Conservation (phyloP, 2,329 filamentous ascomycete species). For the Aspergillus quadricinctus region DNA sequence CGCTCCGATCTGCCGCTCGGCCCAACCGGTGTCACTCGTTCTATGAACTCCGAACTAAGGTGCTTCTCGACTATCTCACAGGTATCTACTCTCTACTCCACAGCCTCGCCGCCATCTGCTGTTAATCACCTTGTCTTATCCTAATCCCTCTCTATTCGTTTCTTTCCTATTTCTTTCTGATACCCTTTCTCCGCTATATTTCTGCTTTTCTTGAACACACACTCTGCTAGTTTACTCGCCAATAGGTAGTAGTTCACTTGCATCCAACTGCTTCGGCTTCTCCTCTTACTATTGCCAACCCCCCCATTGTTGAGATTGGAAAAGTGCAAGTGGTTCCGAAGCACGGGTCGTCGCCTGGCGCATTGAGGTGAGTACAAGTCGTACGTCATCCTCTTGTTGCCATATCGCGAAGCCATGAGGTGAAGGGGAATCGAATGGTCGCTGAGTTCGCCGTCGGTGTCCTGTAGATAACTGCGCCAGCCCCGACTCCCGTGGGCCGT, state of each 20-base stretch:
- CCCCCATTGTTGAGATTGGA: not conserved
- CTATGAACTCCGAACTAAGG: not conserved
- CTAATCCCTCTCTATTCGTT: constrained; percentile 3
- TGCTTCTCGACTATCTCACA: constrained; percentile 1
- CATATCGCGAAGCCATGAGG: not conserved
- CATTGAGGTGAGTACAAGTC: constrained; percentile 34
- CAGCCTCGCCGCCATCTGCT: constrained; percentile 9
- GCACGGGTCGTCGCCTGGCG: constrained; percentile 35
- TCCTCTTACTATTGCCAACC: not conserved
- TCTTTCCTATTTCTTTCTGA: not conserved
- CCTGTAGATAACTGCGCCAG: constrained; percentile 33
- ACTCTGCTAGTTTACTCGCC: not conserved
- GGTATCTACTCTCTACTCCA: too few species aligned
- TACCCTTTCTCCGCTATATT: not conserved
- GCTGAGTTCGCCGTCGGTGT: constrained; percentile 16
- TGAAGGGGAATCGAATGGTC: not conserved
- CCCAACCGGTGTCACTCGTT: constrained; percentile 7
- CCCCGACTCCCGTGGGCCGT: constrained; percentile 44
- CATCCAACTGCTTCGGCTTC: not conserved
- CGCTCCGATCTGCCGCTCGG: constrained; percentile 13
- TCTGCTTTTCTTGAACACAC: not conserved
- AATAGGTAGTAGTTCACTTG: not conserved
- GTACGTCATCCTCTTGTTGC: constrained; percentile 4
- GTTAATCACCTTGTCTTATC: constrained; percentile 4
- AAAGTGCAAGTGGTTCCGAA: constrained; percentile 11